phyloP scores from a whole-genome alignment of 2,329 filamentous ascomycete species.

The Apiospora aurea region DNA sequence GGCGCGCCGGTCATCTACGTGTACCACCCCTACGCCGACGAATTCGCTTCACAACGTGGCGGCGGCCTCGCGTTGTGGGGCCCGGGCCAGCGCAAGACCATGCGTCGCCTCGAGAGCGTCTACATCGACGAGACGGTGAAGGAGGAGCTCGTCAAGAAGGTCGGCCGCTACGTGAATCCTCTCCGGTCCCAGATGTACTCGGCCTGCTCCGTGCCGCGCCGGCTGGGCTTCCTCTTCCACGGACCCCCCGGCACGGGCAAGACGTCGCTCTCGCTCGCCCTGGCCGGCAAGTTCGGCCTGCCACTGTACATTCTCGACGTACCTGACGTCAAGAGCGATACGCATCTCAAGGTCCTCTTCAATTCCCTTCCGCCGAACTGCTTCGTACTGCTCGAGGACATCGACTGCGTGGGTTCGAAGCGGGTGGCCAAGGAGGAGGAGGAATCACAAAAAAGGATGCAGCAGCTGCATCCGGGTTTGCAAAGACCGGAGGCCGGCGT shows the following conservation, averaged over 20 bases:
- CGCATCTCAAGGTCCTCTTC: slow-evolving; percentile 81
- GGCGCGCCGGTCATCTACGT: background rate
- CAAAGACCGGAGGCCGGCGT: slow-evolving; percentile 62
- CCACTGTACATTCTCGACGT: slow-evolving; percentile 50
- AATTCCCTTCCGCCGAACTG: slow-evolving; percentile 81
- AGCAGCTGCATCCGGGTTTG: no score
- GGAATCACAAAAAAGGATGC: no score
- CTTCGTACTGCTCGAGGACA: slow-evolving; percentile 85
- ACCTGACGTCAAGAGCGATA: slow-evolving; percentile 60
- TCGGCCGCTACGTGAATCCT: slow-evolving; percentile 12
- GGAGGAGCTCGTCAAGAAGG: background rate
- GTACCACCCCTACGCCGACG: background rate
- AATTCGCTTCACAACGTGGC: no score
- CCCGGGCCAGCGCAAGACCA: background rate
- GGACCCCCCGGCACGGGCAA: slow-evolving; percentile 25
- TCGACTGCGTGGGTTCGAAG: slow-evolving; percentile 84
- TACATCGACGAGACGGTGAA: slow-evolving; percentile 20
- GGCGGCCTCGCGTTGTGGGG: background rate
- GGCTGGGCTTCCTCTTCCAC: slow-evolving; percentile 17
- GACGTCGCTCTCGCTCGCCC: slow-evolving; percentile 44
- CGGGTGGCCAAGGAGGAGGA: slow-evolving; percentile 39
- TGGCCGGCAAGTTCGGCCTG: slow-evolving; percentile 46
- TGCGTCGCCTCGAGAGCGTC: slow-evolving; percentile 22
- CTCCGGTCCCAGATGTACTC: background rate
- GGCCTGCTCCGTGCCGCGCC: slow-evolving; percentile 16